phyloP scores from a whole-genome alignment of 2,329 filamentous ascomycete species.

The Fonsecaea multimorphosa region DNA sequence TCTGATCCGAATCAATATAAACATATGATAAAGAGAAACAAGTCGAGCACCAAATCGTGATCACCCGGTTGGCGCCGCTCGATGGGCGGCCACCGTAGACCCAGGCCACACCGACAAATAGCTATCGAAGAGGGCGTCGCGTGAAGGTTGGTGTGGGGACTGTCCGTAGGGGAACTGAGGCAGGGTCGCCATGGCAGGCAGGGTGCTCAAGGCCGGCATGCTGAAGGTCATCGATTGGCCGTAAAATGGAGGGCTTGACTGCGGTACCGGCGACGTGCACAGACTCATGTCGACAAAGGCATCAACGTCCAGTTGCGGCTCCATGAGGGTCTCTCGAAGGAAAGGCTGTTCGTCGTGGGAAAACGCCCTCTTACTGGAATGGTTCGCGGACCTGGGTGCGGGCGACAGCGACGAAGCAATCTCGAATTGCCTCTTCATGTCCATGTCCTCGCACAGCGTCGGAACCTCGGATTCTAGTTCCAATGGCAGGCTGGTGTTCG shows the following conservation, averaged over 20 bases:
- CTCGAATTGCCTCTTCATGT: not conserved
- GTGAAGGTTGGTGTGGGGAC: not conserved
- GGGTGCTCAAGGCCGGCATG: not conserved
- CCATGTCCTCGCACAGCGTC: not conserved
- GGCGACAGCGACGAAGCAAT: not conserved
- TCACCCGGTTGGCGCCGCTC: not conserved
- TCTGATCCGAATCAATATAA: not conserved
- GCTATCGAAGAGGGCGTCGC: not conserved
- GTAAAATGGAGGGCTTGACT: not conserved
- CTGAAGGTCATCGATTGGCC: not conserved
- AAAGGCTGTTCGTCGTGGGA: not conserved
- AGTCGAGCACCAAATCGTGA: not conserved
- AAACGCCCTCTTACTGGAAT: no score
- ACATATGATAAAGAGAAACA: no score
- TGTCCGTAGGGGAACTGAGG: not conserved
- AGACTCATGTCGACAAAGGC: constrained; percentile 18
- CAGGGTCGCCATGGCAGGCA: not conserved
- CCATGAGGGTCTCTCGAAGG: not conserved
- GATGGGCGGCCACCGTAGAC: not conserved
- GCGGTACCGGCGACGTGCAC: not conserved
- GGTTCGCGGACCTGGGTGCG: no score
- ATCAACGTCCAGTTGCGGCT: constrained; percentile 9
- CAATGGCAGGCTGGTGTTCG: not conserved
- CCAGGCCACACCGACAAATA: not conserved
- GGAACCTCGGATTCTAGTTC: not conserved